Base-by-base conservation (phyloP, 805 yeast species). In the Komagataella kurtzmanii region DNA sequence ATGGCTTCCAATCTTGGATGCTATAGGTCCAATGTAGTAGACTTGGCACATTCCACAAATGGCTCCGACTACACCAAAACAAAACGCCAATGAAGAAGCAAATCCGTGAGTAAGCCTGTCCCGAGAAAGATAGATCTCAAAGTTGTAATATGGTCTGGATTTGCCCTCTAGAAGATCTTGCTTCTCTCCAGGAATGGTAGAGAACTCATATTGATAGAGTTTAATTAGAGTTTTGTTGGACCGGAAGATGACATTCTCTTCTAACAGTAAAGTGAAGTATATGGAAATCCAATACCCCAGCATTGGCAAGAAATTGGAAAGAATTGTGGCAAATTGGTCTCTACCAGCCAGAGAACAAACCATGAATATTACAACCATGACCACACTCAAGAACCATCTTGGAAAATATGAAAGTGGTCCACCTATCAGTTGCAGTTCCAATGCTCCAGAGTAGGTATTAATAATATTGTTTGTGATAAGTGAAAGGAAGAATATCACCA, bases 231-330 rank as follows among this genome's bases (percentile, higher is more conserved):
- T 58, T 48, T 65, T 57, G 47, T 80, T 73, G 24, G 69, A 66
- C 61, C 96, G 74, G 69, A 88, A 88, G 17, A 87, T 72, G 3
- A 74, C 52, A 60, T 86, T 86, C 63, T 88, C 96, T 56, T 85
- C 87, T 2, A 86, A 54, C 40, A 87, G 65, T 47, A 88, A 63
- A n/a, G 78, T 75, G 58, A 83, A 78, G 64, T 88, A 88, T 68
- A 88, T 85, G 53, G 90, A 79, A 52, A 86, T 78, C 96, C 96
- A 88, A 67, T 88, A 88, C 1, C 95, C 95, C 53, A 88, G 77
- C 96, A 88, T 88, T 7, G 96, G 96, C 59, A 88, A 69, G 66
- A 88, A 88, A 60, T 88, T 88, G 8, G 88, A 80, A 57, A 88
- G 69, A 54, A 88, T 86, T 2, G 79, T 72, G 52, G 87, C 72